phyloP scores from a whole-genome alignment of 768 basidiomycete species.

The Tephrocybe sp. region DNA sequence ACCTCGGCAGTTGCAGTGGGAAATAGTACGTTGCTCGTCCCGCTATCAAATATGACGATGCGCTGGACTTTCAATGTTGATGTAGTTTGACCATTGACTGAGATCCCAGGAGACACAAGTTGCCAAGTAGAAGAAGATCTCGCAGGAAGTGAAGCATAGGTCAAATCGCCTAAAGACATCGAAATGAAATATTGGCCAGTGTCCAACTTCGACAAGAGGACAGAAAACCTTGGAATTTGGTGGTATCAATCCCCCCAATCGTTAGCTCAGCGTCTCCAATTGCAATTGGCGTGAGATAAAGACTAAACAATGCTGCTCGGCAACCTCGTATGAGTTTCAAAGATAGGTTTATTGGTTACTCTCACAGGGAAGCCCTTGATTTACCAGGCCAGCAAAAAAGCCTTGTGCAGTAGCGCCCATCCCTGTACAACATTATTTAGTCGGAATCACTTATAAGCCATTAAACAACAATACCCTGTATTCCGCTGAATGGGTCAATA shows the following conservation, averaged over 20 bases:
- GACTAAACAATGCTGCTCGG: slow-evolving; percentile 43
- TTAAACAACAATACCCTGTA: slow-evolving; percentile 36
- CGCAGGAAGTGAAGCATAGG: slow-evolving; percentile 38
- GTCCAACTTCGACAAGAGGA: not conserved
- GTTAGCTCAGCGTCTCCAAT: slow-evolving; percentile 52
- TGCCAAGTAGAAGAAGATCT: slow-evolving; percentile 39
- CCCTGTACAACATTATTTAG: slow-evolving; percentile 25
- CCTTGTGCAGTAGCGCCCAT: slow-evolving; percentile 48
- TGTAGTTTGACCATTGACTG: slow-evolving; percentile 52
- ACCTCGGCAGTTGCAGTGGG: slow-evolving; percentile 47
- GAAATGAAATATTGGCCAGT: not conserved
- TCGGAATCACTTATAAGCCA: slow-evolving; percentile 1
- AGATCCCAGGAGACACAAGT: slow-evolving; percentile 41
- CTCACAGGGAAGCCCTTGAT: slow-evolving; percentile 49
- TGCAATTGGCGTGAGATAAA: slow-evolving; percentile 45
- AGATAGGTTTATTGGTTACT: not conserved
- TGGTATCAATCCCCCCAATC: slow-evolving; percentile 48
- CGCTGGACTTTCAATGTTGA: slow-evolving; percentile 35
- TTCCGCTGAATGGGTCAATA: slow-evolving; percentile 55
- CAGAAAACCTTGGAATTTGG: slow-evolving; percentile 45
- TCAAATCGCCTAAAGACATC: slow-evolving; percentile 31
- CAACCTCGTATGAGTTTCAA: slow-evolving; percentile 13
- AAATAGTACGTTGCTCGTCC: slow-evolving; percentile 55
- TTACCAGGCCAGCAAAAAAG: slow-evolving; percentile 45
- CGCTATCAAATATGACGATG: slow-evolving; percentile 54